phyloP scores from a whole-genome alignment of 352 stramenopile species.

The Phytophthora tentaculata region DNA sequence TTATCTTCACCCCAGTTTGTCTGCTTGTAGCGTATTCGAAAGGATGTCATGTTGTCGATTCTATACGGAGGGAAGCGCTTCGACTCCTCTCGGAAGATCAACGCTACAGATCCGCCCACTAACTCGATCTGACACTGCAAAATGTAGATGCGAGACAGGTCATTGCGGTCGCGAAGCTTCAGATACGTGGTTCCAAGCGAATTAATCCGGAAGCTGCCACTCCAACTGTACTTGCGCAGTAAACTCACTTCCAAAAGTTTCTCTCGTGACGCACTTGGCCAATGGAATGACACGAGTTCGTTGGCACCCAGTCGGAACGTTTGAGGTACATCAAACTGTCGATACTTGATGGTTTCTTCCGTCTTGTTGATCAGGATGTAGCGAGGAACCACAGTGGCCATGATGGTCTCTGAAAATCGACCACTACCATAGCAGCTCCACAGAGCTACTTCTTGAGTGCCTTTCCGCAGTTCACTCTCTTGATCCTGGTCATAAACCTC shows the following conservation, averaged over 20 bases:
- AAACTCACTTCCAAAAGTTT: constrained; percentile 89
- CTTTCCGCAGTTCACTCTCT: constrained; percentile 66
- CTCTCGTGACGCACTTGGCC: constrained; percentile 73
- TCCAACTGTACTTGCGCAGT: constrained; percentile 84
- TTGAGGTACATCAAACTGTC: constrained; percentile 75
- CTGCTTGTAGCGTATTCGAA: constrained; percentile 89
- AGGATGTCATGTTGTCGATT: constrained; percentile 93
- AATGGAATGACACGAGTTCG: constrained; percentile 87
- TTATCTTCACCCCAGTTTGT: constrained; percentile 72
- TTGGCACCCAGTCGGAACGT: constrained; percentile 77
- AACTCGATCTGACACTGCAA: constrained; percentile 89
- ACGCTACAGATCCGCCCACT: constrained; percentile 82
- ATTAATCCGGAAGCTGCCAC: constrained; percentile 86
- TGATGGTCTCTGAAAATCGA: constrained; percentile 85
- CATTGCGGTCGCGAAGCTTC: constrained; percentile 78
- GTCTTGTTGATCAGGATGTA: constrained; percentile 92
- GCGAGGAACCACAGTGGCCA: constrained; percentile 84
- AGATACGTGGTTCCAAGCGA: constrained; percentile 88
- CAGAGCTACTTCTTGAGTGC: constrained; percentile 80
- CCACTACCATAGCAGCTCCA: constrained; percentile 88
- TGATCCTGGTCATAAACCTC: constrained; percentile 65
- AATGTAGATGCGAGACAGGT: constrained; percentile 86
- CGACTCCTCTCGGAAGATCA: constrained; percentile 88
- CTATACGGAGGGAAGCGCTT: constrained; percentile 88
- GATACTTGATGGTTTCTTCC: constrained; percentile 84